phyloP scores from a whole-genome alignment of 148 eudicot genomes.

The Vaccinium darrowii region DNA sequence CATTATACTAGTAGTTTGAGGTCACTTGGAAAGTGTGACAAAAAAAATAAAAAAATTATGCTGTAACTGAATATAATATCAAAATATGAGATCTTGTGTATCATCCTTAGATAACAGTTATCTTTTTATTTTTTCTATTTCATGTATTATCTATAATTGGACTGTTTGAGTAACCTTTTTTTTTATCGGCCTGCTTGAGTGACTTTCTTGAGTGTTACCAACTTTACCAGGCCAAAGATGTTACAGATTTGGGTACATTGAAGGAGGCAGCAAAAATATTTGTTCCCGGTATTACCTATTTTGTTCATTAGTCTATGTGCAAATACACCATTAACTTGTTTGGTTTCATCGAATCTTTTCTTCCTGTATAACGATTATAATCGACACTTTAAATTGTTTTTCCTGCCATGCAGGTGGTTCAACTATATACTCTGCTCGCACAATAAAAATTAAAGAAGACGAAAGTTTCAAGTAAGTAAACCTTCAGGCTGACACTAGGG shows the following conservation, averaged over 20 bases:
- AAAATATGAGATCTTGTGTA: not conserved
- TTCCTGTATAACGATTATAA: not conserved
- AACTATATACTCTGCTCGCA: conserved; percentile 58
- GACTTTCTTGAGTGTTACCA: not conserved
- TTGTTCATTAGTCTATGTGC: not conserved
- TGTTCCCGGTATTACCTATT: conserved; percentile 55
- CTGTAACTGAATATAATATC: not conserved
- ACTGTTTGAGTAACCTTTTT: not conserved
- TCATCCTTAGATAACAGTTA: not conserved
- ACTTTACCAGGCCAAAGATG: conserved; percentile 74
- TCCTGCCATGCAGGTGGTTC: conserved; percentile 57
- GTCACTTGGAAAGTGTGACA: not conserved
- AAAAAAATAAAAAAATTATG: not conserved
- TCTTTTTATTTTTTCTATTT: not conserved
- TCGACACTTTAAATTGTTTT: not conserved
- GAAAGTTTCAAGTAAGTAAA: conserved; percentile 67
- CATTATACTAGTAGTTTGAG: not conserved
- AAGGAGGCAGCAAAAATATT: conserved; percentile 87
- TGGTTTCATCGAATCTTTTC: not conserved
- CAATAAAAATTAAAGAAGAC: conserved; percentile 84
- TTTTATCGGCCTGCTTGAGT: not conserved
- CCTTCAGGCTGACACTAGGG: not conserved
- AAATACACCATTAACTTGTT: not conserved
- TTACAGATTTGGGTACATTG: conserved; percentile 73
- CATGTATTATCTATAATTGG: not conserved